phyloP scores from a whole-genome alignment of 2,329 filamentous ascomycete species.

The Ophiostoma novo-ulmi region DNA sequence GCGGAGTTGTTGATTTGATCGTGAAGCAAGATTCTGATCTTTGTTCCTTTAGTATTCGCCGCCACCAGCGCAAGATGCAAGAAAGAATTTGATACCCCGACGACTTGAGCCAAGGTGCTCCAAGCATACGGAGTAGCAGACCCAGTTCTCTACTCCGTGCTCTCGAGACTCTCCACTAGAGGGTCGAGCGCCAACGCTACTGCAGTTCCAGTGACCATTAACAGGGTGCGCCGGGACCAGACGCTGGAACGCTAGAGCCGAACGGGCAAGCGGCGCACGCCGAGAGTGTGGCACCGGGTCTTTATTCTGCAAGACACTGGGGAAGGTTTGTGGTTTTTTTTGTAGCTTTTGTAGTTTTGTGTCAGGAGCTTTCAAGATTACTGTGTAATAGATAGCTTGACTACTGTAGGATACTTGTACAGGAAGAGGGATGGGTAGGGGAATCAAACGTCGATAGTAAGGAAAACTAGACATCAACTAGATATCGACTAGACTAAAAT shows the following conservation, averaged over 20 bases:
- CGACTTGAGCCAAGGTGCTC: background rate
- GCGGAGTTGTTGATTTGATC: background rate
- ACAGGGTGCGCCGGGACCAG: conserved; percentile 5
- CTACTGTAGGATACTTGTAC: no score
- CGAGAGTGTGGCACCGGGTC: conserved; percentile 19
- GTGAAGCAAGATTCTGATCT: background rate
- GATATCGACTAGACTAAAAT: background rate
- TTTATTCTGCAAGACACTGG: conserved; percentile 17
- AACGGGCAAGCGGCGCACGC: conserved; percentile 20
- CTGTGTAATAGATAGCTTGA: no score
- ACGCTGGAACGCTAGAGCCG: conserved; percentile 9
- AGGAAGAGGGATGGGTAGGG: background rate
- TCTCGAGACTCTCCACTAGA: background rate
- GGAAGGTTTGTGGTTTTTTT: conserved; percentile 5
- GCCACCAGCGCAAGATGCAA: background rate
- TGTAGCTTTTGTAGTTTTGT: background rate
- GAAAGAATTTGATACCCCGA: background rate
- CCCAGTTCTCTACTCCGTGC: background rate
- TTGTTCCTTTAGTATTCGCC: background rate
- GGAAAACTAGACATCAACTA: background rate
- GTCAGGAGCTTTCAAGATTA: background rate
- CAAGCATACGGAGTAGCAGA: background rate
- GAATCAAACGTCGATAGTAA: background rate
- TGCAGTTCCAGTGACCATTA: conserved; percentile 6
- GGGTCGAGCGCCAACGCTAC: conserved; percentile 10